phyloP scores from a whole-genome alignment of 192 early-diverging fungal species.

The Entophlyctis luteolus region DNA sequence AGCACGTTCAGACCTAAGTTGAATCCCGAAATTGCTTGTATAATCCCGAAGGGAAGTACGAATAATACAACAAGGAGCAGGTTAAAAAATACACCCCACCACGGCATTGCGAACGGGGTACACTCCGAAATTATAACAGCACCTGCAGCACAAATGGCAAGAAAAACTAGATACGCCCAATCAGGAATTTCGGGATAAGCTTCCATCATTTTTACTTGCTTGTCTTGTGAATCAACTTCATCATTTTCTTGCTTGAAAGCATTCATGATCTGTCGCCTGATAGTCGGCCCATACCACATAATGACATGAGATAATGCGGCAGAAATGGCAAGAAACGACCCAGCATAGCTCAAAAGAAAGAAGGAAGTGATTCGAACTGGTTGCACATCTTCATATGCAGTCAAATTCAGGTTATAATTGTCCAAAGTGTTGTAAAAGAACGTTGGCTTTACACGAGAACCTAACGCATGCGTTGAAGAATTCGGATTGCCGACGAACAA shows the following conservation, averaged over 20 bases:
- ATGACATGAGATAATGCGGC: constrained; percentile 56
- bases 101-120: constrained; percentile 65
- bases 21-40: constrained; percentile 61
- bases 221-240: constrained; percentile 39
- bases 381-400: constrained; percentile 23
- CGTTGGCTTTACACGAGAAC: not conserved
- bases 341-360: constrained; percentile 29
- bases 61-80: constrained; percentile 20
- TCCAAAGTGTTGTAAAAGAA: constrained; percentile 14
- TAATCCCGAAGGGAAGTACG: constrained; percentile 62
- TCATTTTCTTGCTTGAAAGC: constrained; percentile 10
- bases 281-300: constrained; percentile 39
- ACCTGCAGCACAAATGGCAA: constrained; percentile 24
- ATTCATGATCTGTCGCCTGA: constrained; percentile 11
- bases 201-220: constrained; percentile 34
- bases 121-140: not conserved
- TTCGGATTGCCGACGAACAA: constrained; percentile 15
- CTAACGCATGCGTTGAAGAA: not conserved
- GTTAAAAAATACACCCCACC: constrained; percentile 59
- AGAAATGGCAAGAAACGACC: constrained; percentile 48
- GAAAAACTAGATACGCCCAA: constrained; percentile 54
- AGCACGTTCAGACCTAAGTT: constrained; percentile 55
- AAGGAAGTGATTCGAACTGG: constrained; percentile 20
- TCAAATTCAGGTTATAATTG: constrained; percentile 24
- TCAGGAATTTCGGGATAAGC: constrained; percentile 44